Conservation (phyloP, 2,329 filamentous ascomycete genomes). For the Arthroderma sp. region DNA sequence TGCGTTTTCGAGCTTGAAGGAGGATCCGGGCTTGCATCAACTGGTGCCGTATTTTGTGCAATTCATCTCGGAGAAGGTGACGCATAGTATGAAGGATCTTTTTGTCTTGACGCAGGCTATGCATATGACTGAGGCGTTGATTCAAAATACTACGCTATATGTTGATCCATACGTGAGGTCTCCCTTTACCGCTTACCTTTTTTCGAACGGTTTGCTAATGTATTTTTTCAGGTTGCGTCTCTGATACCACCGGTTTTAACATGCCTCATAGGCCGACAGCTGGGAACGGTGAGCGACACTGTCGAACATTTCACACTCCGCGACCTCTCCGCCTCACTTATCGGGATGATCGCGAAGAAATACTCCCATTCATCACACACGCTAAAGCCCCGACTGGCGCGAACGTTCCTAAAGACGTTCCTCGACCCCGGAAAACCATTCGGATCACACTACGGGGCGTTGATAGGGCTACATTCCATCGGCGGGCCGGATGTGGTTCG, state of each 20-base stretch:
- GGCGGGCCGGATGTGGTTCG: constrained; percentile 56
- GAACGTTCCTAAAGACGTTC: constrained; percentile 87
- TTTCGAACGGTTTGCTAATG: constrained; percentile 11
- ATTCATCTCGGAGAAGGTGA: constrained; percentile 91
- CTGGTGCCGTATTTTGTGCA: constrained; percentile 93
- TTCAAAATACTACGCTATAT: constrained; percentile 71
- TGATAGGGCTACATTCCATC: constrained; percentile 65
- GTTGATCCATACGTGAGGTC: constrained; percentile 48
- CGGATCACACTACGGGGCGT: constrained; percentile 76
- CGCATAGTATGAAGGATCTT: constrained; percentile 78
- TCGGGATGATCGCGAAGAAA: constrained; percentile 65
- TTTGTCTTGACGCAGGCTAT: constrained; percentile 88
- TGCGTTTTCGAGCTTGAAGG: constrained; percentile 69
- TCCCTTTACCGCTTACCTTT: neutral
- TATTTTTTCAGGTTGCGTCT: constrained; percentile 38
- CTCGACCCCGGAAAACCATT: constrained; percentile 74
- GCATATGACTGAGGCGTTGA: constrained; percentile 71
- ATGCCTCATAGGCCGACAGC: constrained; percentile 71
- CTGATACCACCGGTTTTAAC: constrained; percentile 82
- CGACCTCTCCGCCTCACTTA: constrained; percentile 68
- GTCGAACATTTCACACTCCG: constrained; percentile 63
- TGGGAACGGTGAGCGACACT: constrained; percentile 46
- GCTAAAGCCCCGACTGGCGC: constrained; percentile 73
- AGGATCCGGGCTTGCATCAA: constrained; percentile 88
- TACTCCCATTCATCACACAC: constrained; percentile 71